These are phyloP conservation scores for Schoenoplectus tabernaemontani DNA, from an alignment of 202 grass and related monocot genomes.

Conservation along the genomic window DNA sequence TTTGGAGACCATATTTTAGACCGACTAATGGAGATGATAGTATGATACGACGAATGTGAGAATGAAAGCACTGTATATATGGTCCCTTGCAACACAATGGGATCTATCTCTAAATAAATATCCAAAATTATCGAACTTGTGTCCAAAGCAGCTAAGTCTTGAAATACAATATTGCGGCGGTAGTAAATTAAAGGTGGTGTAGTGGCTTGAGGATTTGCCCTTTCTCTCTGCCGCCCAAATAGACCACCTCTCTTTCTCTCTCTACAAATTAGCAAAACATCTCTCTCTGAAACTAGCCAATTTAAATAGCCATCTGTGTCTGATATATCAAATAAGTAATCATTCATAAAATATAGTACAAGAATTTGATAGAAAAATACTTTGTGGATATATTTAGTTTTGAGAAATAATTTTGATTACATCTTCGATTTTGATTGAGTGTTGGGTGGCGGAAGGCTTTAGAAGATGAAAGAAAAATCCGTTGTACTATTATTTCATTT, in stretches of 20 bases:
- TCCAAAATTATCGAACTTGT: slow-evolving; percentile 15
- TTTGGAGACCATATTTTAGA: neutral
- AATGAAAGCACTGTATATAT: neutral
- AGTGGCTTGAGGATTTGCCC: slow-evolving; percentile 29
- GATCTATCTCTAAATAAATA: neutral
- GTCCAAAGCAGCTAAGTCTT: slow-evolving; percentile 37
- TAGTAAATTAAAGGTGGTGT: slow-evolving; percentile 19
- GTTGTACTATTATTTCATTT: too few species aligned
- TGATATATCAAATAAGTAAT: too few species aligned
- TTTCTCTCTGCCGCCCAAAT: slow-evolving; percentile 31
- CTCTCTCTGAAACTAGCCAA: neutral
- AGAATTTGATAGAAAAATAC: too few species aligned
- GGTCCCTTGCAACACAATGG: neutral
- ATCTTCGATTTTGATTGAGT: too few species aligned
- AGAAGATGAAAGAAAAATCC: too few species aligned
- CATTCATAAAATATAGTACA: too few species aligned
- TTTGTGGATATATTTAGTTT: too few species aligned
- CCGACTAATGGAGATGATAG: neutral
- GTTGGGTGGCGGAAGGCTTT: too few species aligned
- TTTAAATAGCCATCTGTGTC: neutral
- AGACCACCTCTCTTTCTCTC: slow-evolving; percentile 19
- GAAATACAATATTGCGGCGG: slow-evolving; percentile 45
- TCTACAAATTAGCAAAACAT: neutral
- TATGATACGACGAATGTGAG: neutral
- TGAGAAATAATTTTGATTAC: too few species aligned